phyloP scores from a whole-genome alignment of 192 early-diverging fungal genomes.

The Chytriomyces hyalinus region DNA sequence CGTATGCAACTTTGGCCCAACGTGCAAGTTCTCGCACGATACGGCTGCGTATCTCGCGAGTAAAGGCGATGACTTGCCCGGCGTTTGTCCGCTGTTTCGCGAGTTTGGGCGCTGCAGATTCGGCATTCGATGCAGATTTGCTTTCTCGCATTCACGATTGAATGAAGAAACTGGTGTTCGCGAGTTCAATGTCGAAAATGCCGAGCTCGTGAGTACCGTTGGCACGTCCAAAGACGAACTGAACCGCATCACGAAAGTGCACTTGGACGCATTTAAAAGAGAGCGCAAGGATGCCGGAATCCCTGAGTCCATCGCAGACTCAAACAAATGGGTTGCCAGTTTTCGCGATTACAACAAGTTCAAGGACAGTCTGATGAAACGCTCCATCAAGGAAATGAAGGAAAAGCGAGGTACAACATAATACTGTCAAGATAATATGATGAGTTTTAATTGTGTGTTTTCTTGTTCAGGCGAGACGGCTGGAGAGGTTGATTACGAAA shows the following conservation, averaged over 20 bases:
- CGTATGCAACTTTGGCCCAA: slow-evolving; percentile 54
- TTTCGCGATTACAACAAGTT: neutral
- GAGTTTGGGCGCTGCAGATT: slow-evolving; percentile 71
- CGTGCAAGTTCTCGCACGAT: slow-evolving; percentile 85
- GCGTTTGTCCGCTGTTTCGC: slow-evolving; percentile 72
- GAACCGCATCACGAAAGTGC: slow-evolving; percentile 34
- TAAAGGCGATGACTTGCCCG: slow-evolving; percentile 80
- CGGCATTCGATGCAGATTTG: slow-evolving; percentile 58
- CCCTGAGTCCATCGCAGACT: slow-evolving; percentile 15
- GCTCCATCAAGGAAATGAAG: slow-evolving; percentile 2
- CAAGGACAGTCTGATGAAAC: slow-evolving; percentile 8
- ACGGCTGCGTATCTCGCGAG: slow-evolving; percentile 67
- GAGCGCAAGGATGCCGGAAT: slow-evolving; percentile 23
- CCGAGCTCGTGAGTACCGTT: slow-evolving; percentile 41
- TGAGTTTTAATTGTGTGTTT: no score
- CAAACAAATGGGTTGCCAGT: slow-evolving; percentile 34
- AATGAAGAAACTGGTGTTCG: slow-evolving; percentile 55
- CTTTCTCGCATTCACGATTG: slow-evolving; percentile 43
- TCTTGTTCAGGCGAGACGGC: no score
- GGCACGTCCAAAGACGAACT: slow-evolving; percentile 3
- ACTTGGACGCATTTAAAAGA: slow-evolving; percentile 11
- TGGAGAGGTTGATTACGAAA: neutral
- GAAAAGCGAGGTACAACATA: neutral
- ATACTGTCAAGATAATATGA: neutral
- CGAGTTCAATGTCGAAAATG: slow-evolving; percentile 57